Evolutionary conservation across 2,329 filamentous ascomycete species (phyloP).

Genomic region (Rutstroemia sp.): DNA sequence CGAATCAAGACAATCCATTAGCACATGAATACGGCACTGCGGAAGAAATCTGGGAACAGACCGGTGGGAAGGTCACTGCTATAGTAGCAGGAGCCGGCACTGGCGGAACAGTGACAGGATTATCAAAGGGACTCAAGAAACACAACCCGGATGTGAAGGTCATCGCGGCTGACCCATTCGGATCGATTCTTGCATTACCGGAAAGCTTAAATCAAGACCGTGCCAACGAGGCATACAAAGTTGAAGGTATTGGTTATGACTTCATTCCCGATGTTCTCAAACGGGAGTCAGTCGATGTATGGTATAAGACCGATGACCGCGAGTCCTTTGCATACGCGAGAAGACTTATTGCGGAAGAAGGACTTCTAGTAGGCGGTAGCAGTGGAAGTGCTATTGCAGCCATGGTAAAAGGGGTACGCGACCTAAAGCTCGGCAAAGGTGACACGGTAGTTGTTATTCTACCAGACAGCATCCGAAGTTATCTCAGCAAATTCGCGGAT

Average conservation of each 20-base stretch:
- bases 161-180: slow-evolving; percentile 85
- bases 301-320: slow-evolving; percentile 96
- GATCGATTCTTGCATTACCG: slow-evolving; percentile 83
- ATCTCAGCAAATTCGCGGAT: slow-evolving; percentile 96
- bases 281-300: slow-evolving; percentile 72
- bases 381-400: slow-evolving; percentile 88
- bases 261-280: slow-evolving; percentile 94
- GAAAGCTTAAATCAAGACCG: slow-evolving; percentile 70
- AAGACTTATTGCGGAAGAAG: slow-evolving; percentile 86
- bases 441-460: slow-evolving; percentile 87
- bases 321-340: slow-evolving; percentile 90
- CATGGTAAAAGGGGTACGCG: slow-evolving; percentile 67
- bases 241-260: slow-evolving; percentile 97
- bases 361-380: slow-evolving; percentile 85
- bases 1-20: slow-evolving; percentile 82
- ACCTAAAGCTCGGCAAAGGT: slow-evolving; percentile 68
- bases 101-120: slow-evolving; percentile 87
- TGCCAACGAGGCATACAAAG: slow-evolving; percentile 84
- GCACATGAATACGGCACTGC: slow-evolving; percentile 93
- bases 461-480: slow-evolving; percentile 94
- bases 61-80: slow-evolving; percentile 70
- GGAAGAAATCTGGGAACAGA: slow-evolving; percentile 94
- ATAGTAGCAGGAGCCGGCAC: slow-evolving; percentile 91
- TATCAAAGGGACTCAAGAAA: slow-evolving; percentile 78
- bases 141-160: slow-evolving; percentile 82